Conservation (phyloP, 768 basidiomycete species). For the Trametes villosa region DNA sequence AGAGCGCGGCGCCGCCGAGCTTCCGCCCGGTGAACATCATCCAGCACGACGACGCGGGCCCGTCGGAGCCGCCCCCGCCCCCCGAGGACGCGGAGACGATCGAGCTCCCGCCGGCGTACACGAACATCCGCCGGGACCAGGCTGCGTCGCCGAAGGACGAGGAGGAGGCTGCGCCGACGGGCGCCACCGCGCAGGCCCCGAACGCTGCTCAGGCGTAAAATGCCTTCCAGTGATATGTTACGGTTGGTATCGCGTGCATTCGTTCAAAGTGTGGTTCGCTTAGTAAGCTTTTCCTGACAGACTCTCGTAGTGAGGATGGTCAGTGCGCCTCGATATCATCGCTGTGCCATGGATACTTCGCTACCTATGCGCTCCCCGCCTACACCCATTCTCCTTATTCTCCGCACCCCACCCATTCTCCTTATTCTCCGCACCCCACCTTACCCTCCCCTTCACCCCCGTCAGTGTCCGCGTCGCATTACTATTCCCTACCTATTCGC, state of each 20-base stretch:
- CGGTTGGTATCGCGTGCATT: not conserved
- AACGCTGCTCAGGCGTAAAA: conserved; percentile 2
- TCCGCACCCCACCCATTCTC: not conserved
- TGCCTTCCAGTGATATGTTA: too few species aligned
- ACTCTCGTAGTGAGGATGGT: not conserved
- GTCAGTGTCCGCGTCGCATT: not conserved
- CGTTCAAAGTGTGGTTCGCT: not conserved
- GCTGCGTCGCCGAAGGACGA: not conserved
- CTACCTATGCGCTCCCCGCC: too few species aligned
- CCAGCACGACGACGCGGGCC: conserved; percentile 85
- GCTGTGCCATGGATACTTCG: too few species aligned
- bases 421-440: not conserved
- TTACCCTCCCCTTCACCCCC: not conserved
- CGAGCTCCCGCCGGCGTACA: conserved; percentile 85
- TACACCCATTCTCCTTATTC: too few species aligned
- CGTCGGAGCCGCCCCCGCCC: conserved; percentile 45
- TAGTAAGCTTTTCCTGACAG: not conserved
- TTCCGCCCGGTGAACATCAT: conserved; percentile 79
- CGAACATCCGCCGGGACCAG: conserved; percentile 48
- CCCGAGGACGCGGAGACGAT: conserved; percentile 66
- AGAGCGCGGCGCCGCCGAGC: conserved; percentile 48
- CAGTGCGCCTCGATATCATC: not conserved
- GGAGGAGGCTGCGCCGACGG: not conserved
- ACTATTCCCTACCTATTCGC: not conserved
- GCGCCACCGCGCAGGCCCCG: not conserved